phyloP scores from a whole-genome alignment of 2,329 filamentous ascomycete species.

The Neobulgaria alba region DNA sequence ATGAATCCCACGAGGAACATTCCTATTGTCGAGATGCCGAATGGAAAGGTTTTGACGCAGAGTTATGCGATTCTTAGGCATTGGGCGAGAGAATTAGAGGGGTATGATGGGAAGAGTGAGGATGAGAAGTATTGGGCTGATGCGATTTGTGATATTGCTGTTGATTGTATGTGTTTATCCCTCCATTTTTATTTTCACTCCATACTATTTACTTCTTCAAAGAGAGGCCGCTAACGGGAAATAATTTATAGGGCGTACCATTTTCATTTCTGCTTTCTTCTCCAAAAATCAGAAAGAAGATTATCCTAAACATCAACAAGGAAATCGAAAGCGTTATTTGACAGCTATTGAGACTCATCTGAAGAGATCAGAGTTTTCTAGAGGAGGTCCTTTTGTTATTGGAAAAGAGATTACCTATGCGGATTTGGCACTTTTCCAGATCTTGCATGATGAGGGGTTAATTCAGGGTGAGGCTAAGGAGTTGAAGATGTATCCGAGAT shows the following conservation, averaged over 20 bases:
- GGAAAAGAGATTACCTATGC: constrained; percentile 26
- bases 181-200: no score
- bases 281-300: constrained; percentile 18
- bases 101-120: constrained; percentile 26
- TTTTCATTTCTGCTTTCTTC: constrained; percentile 27
- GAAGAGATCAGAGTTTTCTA: constrained; percentile 25
- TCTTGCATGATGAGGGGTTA: constrained; percentile 26
- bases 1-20: constrained; percentile 24
- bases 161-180: no score
- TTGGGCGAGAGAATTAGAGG: constrained; percentile 24
- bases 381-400: constrained; percentile 25
- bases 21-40: constrained; percentile 24
- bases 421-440: constrained; percentile 24
- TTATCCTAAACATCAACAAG: constrained; percentile 24
- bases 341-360: constrained; percentile 31
- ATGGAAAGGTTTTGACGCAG: constrained; percentile 27
- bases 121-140: no score
- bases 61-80: constrained; percentile 28
- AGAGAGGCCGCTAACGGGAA: no score
- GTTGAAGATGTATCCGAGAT: no score
- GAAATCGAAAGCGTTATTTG: constrained; percentile 15
- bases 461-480: constrained; percentile 23
- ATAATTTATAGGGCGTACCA: constrained; percentile 22
- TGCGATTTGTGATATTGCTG: constrained; percentile 28
- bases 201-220: no score